Evolutionary conservation across 1,284 basidiomycete genomes (phyloP).

Genomic region (Boletus chippewaensis): DNA sequence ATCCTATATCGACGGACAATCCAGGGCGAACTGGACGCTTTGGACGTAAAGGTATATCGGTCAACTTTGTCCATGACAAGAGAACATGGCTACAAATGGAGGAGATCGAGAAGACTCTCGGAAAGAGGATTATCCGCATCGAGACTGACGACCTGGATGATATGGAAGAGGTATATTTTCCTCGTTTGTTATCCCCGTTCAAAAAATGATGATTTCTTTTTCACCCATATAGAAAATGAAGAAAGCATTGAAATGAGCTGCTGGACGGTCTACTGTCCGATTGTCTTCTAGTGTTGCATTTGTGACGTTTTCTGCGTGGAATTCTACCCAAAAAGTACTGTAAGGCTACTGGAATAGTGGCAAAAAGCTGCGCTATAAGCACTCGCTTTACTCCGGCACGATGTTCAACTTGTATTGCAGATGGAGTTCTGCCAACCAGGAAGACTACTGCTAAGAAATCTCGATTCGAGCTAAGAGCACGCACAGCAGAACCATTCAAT

Average conservation of each 20-base stretch:
- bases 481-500: not conserved
- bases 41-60: slow-evolving; percentile 91
- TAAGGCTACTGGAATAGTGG: not conserved
- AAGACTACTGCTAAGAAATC: no score
- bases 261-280: not conserved
- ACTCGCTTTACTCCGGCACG: not conserved
- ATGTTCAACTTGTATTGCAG: no score
- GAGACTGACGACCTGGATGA: slow-evolving; percentile 80
- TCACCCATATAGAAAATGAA: slow-evolving; percentile 57
- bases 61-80: slow-evolving; percentile 91
- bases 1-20: slow-evolving; percentile 4
- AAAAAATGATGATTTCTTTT: not conserved
- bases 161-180: slow-evolving; percentile 72
- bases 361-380: not conserved
- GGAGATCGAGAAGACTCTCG: slow-evolving; percentile 71
- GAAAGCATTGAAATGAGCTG: slow-evolving; percentile 58
- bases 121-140: slow-evolving; percentile 73
- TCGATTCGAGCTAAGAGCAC: no score
- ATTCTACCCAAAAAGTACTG: not conserved
- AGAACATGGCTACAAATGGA: slow-evolving; percentile 82
- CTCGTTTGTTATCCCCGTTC: not conserved
- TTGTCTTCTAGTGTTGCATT: not conserved
- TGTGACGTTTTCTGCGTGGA: not conserved
- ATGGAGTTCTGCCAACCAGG: no score
- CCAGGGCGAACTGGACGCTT: slow-evolving; percentile 91